A percentile compares a stretch with the other conserved stretches of the same genome.
phyloP scores from a whole-genome alignment of 2,329 filamentous ascomycete species.

The Cadophora malorum region DNA sequence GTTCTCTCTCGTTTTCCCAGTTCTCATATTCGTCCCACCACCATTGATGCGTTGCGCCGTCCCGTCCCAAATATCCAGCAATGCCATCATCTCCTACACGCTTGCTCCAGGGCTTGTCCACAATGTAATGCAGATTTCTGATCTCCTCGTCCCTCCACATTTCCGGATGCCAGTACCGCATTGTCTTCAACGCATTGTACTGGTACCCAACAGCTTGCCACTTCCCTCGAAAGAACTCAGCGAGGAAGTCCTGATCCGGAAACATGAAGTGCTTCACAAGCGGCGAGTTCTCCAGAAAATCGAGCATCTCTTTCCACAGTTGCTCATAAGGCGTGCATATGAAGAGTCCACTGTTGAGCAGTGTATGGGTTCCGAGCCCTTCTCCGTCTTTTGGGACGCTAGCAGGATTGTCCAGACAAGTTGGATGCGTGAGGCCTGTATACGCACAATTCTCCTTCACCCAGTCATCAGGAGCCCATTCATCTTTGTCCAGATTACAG shows the following conservation, averaged over 20 bases:
- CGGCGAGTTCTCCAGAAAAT: slow-evolving; percentile 30
- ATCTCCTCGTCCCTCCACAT: slow-evolving; percentile 63
- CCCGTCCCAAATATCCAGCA: slow-evolving; percentile 50
- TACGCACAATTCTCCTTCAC: slow-evolving; percentile 61
- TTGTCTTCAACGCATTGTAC: slow-evolving; percentile 67
- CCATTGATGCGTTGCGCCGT: slow-evolving; percentile 60
- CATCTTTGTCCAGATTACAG: slow-evolving; percentile 77
- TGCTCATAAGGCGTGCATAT: slow-evolving; percentile 56
- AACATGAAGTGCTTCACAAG: slow-evolving; percentile 52
- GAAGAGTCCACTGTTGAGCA: slow-evolving; percentile 60
- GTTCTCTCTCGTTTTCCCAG: slow-evolving; percentile 45
- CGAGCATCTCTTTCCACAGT: slow-evolving; percentile 46
- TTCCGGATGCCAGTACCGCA: slow-evolving; percentile 58
- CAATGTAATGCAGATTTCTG: slow-evolving; percentile 64
- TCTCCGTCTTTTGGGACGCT: slow-evolving; percentile 41
- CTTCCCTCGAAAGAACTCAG: slow-evolving; percentile 57
- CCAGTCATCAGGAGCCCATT: slow-evolving; percentile 79
- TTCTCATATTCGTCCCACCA: slow-evolving; percentile 57
- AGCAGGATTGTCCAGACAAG: slow-evolving; percentile 41
- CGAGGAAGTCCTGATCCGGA: slow-evolving; percentile 63
- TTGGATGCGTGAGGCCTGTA: slow-evolving; percentile 52
- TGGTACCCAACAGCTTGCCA: slow-evolving; percentile 63
- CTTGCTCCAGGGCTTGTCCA: slow-evolving; percentile 66
- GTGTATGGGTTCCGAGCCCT: slow-evolving; percentile 48
- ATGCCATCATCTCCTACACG: slow-evolving; percentile 47